A percentile compares a stretch with the other conserved stretches of the same genome.
phyloP scores from a whole-genome alignment of 177 flowering plant genomes.

The Vitis hybrid region DNA sequence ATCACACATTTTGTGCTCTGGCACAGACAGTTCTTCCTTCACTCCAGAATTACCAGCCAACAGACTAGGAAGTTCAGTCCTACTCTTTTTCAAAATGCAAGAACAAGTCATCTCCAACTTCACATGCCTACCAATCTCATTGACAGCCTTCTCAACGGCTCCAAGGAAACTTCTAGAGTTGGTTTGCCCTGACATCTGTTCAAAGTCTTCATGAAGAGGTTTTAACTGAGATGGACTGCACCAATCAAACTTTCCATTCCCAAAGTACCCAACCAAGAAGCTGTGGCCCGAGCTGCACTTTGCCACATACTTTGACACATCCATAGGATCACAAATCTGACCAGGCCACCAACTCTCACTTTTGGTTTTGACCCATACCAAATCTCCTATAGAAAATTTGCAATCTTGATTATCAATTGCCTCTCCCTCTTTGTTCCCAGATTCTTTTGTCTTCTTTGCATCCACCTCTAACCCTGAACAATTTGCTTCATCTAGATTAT shows the following conservation, averaged over 20 bases:
- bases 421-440: conserved; percentile 3
- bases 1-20: conserved; percentile 18
- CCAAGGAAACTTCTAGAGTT: conserved; percentile 45
- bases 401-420: conserved; percentile 13
- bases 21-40: conserved; percentile 21
- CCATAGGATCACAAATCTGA: conserved; percentile 41
- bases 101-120: conserved; percentile 56
- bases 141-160: conserved; percentile 57
- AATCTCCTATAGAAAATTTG: conserved; percentile 44
- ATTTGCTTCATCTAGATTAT: background rate
- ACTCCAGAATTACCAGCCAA: conserved; percentile 17
- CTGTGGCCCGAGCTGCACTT: conserved; percentile 26
- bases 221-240: conserved; percentile 49
- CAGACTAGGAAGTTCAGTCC: conserved; percentile 4
- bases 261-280: conserved; percentile 49
- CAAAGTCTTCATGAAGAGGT: conserved; percentile 50
- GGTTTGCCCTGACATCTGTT: conserved; percentile 33
- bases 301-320: conserved; percentile 30
- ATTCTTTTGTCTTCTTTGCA: conserved; percentile 7
- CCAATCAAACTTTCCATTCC: conserved; percentile 49
- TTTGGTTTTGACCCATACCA: conserved; percentile 60
- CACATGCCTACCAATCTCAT: conserved; percentile 46
- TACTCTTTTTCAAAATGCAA: conserved; percentile 31
- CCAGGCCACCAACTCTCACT: conserved; percentile 68
- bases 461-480: background rate